Conservation (phyloP, 306 rosid species). For the Hylodesmum podocarpum region DNA sequence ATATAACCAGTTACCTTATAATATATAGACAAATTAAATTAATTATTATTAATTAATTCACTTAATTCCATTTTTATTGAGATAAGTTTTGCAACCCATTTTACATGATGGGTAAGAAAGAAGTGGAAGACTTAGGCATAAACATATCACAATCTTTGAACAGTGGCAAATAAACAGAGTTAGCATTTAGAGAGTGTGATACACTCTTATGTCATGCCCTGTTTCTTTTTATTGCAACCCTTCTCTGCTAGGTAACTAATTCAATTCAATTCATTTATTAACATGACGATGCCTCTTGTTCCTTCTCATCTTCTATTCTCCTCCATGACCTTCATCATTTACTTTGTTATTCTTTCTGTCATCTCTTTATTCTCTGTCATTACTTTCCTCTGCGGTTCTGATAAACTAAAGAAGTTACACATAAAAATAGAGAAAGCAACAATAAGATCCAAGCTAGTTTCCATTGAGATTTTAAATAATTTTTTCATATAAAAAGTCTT, state of each 20-base stretch:
- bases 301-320: constrained; percentile 18
- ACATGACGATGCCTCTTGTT: constrained; percentile 45
- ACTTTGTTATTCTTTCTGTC: constrained; percentile 14
- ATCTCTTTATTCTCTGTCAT: constrained; percentile 33
- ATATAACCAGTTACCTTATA: too few relatives aligned
- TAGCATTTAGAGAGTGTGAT: not conserved
- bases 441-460: constrained; percentile 2
- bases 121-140: not conserved
- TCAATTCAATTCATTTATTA: not conserved
- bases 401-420: constrained; percentile 32
- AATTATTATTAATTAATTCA: too few relatives aligned
- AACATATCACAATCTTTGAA: not conserved
- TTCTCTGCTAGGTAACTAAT: not conserved
- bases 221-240: not conserved
- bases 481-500: too few relatives aligned
- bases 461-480: too few relatives aligned
- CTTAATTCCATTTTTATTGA: too few relatives aligned
- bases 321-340: constrained; percentile 1
- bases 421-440: not conserved
- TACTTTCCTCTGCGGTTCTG: constrained; percentile 41
- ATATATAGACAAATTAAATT: too few relatives aligned
- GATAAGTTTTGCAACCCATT: too few relatives aligned
- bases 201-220: not conserved
- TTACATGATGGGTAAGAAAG: too few relatives aligned
- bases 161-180: not conserved